These are phyloP conservation scores for Conticribra weissflogii DNA, from an alignment of 108 stramenopile species.

Conservation along the genomic window DNA sequence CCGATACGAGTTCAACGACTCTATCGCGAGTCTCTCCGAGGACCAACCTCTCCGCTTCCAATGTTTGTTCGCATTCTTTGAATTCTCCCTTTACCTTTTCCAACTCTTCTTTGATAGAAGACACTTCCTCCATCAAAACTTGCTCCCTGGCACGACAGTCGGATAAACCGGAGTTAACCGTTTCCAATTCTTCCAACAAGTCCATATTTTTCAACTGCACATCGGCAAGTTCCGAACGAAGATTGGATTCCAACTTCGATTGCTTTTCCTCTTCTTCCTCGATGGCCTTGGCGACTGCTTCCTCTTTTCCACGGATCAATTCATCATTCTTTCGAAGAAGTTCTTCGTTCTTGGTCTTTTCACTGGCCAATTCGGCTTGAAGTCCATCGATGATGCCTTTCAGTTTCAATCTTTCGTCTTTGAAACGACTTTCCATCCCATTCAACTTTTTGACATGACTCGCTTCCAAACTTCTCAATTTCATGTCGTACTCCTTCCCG, in stretches of 20 bases:
- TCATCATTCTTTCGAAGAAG: slow-evolving; percentile 9
- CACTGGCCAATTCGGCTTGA: slow-evolving; percentile 8
- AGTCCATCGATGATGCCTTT: slow-evolving; percentile 14
- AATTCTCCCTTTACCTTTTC: not conserved
- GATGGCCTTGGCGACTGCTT: slow-evolving; percentile 3
- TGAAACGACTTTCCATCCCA: slow-evolving; percentile 24
- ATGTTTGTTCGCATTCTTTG: too few relatives aligned
- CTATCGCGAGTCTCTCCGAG: not conserved
- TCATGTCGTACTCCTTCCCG: slow-evolving; percentile 16
- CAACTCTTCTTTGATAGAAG: not conserved
- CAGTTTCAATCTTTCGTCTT: slow-evolving; percentile 25
- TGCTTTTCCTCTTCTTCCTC: slow-evolving; percentile 8
- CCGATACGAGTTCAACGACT: not conserved
- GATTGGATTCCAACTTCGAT: slow-evolving; percentile 14
- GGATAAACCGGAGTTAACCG: slow-evolving; percentile 5
- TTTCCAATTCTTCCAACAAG: slow-evolving; percentile 29
- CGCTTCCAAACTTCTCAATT: slow-evolving; percentile 18
- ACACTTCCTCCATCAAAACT: slow-evolving; percentile 8
- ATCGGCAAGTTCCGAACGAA: slow-evolving; percentile 35
- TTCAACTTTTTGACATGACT: slow-evolving; percentile 16
- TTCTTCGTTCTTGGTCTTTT: slow-evolving; percentile 9
- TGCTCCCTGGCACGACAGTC: slow-evolving; percentile 7
- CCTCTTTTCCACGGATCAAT: not conserved
- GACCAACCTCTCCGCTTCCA: not conserved
- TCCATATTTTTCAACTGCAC: slow-evolving; percentile 47